Evolutionary conservation across 495 filamentous ascomycete species (phyloP).

Genomic region (Parmelia sp.): DNA sequence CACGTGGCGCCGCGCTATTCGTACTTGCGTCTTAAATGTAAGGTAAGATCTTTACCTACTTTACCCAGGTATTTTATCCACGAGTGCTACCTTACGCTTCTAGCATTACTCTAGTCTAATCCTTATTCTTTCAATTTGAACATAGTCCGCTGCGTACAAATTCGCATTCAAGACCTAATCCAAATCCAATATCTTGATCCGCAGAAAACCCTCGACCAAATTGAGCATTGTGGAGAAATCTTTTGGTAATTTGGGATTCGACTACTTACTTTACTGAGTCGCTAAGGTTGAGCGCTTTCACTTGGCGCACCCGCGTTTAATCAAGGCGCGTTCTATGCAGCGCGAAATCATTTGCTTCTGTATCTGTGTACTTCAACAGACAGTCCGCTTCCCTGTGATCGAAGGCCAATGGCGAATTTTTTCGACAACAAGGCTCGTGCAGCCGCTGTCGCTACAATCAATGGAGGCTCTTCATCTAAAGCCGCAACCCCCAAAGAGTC

Average conservation of each 20-base stretch:
- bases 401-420: constrained; percentile 62
- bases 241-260: neutral
- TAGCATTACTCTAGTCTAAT: too few relatives aligned
- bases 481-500: constrained; percentile 55
- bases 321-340: neutral
- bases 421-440: constrained; percentile 93
- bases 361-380: neutral
- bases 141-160: neutral
- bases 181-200: neutral
- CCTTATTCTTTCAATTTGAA: too few relatives aligned
- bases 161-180: neutral
- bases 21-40: too few relatives aligned
- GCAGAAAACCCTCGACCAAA: too few relatives aligned
- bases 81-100: too few relatives aligned
- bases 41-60: too few relatives aligned
- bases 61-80: too few relatives aligned
- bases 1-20: neutral
- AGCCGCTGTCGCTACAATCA: constrained; percentile 59
- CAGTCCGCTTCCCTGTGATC: neutral
- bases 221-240: too few relatives aligned
- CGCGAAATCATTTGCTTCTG: neutral
- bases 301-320: constrained; percentile 2
- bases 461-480: constrained; percentile 43
- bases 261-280: too few relatives aligned
- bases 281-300: neutral